Conservation (phyloP, 192 early-diverging fungal genomes). For the Rhizophagus prolifer region DNA sequence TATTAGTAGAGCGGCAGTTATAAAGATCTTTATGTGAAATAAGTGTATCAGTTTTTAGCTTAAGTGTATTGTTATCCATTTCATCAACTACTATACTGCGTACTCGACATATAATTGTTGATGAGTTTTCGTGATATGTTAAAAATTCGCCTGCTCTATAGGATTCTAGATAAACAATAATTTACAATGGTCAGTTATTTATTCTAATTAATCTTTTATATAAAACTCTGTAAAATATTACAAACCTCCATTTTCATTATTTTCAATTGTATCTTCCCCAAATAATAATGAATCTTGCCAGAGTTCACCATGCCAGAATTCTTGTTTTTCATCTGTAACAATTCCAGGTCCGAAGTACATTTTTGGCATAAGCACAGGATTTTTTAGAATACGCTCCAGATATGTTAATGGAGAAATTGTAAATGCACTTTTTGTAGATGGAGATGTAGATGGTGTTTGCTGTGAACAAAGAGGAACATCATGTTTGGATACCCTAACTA, state of each 20-base stretch:
- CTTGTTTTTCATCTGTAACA: no score
- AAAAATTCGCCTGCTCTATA: neutral
- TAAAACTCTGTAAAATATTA: neutral
- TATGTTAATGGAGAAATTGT: neutral
- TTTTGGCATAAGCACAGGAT: neutral
- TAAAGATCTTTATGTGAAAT: neutral
- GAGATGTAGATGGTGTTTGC: neutral
- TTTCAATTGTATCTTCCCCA: no score
- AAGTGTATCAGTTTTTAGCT: neutral
- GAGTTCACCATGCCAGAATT: no score
- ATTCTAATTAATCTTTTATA: neutral
- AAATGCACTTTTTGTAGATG: constrained; percentile 3
- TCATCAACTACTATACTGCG: neutral
- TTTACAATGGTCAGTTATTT: neutral
- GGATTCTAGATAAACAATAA: neutral
- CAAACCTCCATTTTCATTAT: neutral
- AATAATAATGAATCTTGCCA: no score
- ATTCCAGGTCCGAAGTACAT: no score
- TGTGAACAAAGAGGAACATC: neutral
- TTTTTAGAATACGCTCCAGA: neutral
- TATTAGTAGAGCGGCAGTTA: neutral
- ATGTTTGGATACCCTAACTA: neutral
- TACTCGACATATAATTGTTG: neutral
- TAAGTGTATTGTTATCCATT: neutral
- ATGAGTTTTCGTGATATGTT: neutral